A percentile compares a stretch with the other conserved stretches of the same genome.
Conservation (phyloP, 352 stramenopile genomes). For the Globisporangium carolinianum region DNA sequence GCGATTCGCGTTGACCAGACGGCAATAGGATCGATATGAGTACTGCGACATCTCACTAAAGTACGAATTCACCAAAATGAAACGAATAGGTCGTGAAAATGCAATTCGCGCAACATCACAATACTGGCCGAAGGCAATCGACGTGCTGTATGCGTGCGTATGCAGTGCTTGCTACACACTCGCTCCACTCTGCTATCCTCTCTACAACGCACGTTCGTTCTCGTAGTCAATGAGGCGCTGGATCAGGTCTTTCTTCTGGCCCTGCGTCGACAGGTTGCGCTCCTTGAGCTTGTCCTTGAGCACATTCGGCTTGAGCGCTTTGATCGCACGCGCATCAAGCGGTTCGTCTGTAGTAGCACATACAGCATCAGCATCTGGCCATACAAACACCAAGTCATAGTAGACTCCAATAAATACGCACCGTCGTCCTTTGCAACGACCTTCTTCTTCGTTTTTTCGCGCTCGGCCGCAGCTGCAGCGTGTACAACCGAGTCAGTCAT, state of each 20-base stretch:
- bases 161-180: background rate
- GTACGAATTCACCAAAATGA: too few relatives aligned
- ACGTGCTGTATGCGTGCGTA: background rate
- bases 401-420: conserved; percentile 15
- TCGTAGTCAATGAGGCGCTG: conserved; percentile 86
- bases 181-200: background rate
- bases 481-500: conserved; percentile 5
- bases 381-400: background rate
- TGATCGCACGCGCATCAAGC: conserved; percentile 77
- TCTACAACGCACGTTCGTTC: conserved; percentile 78
- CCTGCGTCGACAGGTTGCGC: conserved; percentile 73
- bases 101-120: too few relatives aligned
- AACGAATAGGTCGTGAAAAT: too few relatives aligned
- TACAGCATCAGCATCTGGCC: too few relatives aligned
- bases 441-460: conserved; percentile 64
- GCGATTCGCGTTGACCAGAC: too few relatives aligned
- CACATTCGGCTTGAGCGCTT: conserved; percentile 78
- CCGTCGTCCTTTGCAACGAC: conserved; percentile 49
- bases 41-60: too few relatives aligned
- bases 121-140: too few relatives aligned
- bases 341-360: conserved; percentile 42
- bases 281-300: conserved; percentile 89
- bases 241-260: conserved; percentile 87
- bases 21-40: too few relatives aligned
- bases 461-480: conserved; percentile 38